phyloP scores from a whole-genome alignment of 208 protist species.

The Lotmaria passim region DNA sequence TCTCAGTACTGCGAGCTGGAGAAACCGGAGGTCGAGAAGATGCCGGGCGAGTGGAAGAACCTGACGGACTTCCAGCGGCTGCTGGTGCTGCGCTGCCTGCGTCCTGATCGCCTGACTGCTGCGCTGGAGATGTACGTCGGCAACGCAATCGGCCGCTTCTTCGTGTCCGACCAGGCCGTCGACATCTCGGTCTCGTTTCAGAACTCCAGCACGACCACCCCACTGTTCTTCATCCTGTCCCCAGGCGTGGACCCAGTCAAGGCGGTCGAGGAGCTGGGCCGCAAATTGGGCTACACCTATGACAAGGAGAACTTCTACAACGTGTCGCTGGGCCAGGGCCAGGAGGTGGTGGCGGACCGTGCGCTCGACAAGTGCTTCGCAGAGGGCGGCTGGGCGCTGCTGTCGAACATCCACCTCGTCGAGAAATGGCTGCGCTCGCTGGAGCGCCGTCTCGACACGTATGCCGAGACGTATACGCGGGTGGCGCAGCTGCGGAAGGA shows the following conservation, averaged over 20 bases:
- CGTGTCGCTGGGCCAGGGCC: slow-evolving; percentile 98
- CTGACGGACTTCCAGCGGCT: slow-evolving; percentile 96
- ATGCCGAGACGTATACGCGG: slow-evolving; percentile 91
- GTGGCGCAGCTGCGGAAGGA: slow-evolving; percentile 90
- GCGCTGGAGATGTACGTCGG: slow-evolving; percentile 94
- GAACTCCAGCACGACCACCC: slow-evolving; percentile 94
- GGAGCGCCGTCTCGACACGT: slow-evolving; percentile 96
- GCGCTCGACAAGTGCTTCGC: slow-evolving; percentile 93
- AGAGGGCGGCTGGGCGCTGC: slow-evolving; percentile 96
- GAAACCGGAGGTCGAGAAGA: slow-evolving; percentile 92
- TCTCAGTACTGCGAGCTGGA: slow-evolving; percentile 91
- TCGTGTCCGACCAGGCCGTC: slow-evolving; percentile 95
- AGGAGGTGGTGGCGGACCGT: slow-evolving; percentile 97
- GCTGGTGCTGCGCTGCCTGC: slow-evolving; percentile 95
- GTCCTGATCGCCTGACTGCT: slow-evolving; percentile 96
- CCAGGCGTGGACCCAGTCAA: slow-evolving; percentile 98
- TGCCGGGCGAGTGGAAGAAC: slow-evolving; percentile 96
- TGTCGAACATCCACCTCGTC: slow-evolving; percentile 99
- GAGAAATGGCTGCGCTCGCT: slow-evolving; percentile 95
- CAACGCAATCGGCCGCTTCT: slow-evolving; percentile 94
- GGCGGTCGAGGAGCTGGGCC: slow-evolving; percentile 94
- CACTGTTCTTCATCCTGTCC: slow-evolving; percentile 99
- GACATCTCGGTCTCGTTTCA: slow-evolving; percentile 94
- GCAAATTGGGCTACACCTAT: slow-evolving; percentile 95
- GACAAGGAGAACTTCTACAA: slow-evolving; percentile 95